Conservation (phyloP, 768 basidiomycete genomes). For the Phylloporus sp. region DNA sequence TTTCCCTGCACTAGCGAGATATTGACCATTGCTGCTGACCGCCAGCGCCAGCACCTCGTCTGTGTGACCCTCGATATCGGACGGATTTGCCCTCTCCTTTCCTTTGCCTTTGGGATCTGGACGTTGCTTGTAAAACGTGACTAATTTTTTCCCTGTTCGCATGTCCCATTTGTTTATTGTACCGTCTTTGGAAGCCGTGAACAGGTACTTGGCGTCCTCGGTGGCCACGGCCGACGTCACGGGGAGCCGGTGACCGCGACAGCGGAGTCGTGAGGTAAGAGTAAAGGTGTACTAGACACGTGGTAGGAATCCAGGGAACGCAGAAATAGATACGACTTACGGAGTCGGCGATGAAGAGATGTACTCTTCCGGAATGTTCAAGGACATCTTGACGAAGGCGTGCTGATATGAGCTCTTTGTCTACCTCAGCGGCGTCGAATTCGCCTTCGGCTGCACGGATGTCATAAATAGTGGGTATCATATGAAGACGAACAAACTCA, state of each 20-base stretch:
- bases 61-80: conserved; percentile 67
- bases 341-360: conserved; percentile 72
- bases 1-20: conserved; percentile 82
- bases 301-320: neutral
- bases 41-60: conserved; percentile 85
- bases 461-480: neutral
- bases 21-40: conserved; percentile 78
- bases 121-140: conserved; percentile 59
- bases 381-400: conserved; percentile 90
- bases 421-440: conserved; percentile 93
- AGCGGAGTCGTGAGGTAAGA: conserved; percentile 45
- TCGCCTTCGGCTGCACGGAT: conserved; percentile 65
- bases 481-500: conserved; percentile 30
- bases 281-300: conserved; percentile 53
- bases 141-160: conserved; percentile 52
- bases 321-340: conserved; percentile 38
- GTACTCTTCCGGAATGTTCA: conserved; percentile 84
- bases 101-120: conserved; percentile 48
- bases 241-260: conserved; percentile 71
- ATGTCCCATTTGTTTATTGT: conserved; percentile 85
- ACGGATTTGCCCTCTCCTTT: conserved; percentile 50
- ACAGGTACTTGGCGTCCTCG: conserved; percentile 70
- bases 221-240: conserved; percentile 81
- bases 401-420: conserved; percentile 87
- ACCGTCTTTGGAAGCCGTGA: conserved; percentile 89